Conservation (phyloP, 371 early-diverging fungal genomes). For the Entomophthora muscae region DNA sequence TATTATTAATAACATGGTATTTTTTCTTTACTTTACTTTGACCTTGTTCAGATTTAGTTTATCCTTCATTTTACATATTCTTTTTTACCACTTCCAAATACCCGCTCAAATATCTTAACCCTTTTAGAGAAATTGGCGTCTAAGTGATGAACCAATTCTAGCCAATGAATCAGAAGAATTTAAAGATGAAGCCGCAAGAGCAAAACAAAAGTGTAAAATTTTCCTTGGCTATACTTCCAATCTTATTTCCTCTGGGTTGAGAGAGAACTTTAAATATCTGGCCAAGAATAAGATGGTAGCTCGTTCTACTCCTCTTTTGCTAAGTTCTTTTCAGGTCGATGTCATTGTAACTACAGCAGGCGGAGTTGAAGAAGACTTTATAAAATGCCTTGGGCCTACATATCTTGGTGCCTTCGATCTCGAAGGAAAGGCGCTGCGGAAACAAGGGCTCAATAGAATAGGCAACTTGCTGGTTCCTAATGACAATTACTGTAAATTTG, state of each 20-base stretch:
- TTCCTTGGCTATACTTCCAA: slow-evolving; percentile 98
- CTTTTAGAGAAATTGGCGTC: slow-evolving; percentile 55
- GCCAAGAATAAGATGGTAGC: slow-evolving; percentile 67
- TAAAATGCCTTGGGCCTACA: slow-evolving; percentile 91
- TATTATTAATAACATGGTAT: slow-evolving; percentile 77
- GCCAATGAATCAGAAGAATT: slow-evolving; percentile 45
- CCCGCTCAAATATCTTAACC: neutral
- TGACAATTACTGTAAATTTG: slow-evolving; percentile 97
- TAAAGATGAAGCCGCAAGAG: slow-evolving; percentile 39
- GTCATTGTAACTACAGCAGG: slow-evolving; percentile 95
- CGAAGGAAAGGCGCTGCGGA: slow-evolving; percentile 68
- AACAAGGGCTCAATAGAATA: slow-evolving; percentile 91
- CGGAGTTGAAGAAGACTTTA: slow-evolving; percentile 98
- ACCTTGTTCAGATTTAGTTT: neutral
- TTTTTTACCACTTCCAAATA: neutral
- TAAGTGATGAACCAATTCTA: slow-evolving; percentile 63
- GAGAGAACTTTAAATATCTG: slow-evolving; percentile 85
- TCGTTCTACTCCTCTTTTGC: neutral
- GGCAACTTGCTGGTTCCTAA: slow-evolving; percentile 98
- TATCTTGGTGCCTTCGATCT: slow-evolving; percentile 74
- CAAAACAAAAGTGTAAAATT: slow-evolving; percentile 73
- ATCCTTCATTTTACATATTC: neutral
- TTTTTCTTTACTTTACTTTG: neutral
- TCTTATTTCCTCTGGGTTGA: slow-evolving; percentile 90
- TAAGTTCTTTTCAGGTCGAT: slow-evolving; percentile 30